Evolutionary conservation across 495 filamentous ascomycete species (phyloP), one percentile per base, ranked within the genome.

Genomic region (Aspergillus incahuasiensis): DNA sequence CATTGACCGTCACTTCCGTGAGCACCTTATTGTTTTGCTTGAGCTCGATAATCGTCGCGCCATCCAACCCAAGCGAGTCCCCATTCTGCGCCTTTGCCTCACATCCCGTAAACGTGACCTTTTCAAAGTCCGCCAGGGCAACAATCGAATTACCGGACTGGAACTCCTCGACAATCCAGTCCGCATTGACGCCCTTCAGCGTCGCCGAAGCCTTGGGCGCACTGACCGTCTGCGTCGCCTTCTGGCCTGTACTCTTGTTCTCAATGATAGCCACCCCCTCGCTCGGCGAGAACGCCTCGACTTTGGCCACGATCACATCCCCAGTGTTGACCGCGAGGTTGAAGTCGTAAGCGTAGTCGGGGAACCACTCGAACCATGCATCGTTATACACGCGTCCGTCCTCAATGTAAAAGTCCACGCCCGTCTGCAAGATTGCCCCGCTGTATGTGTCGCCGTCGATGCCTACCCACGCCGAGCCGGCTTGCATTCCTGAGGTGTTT

Each of bases 101-200:
- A 50, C 48, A 50, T 18, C 74, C 73, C 9, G 68, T 76, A 55
- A 85, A 85, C 19, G 58, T 65, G 6, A 85, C 71, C 3, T 63
- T 67, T 38, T 74, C 74, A 60, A 84, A 85, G 62, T 84, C 68
- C 15, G 74, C 80, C 58, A 86, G 69, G 5, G 74, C 69, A 0
- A 86, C 82, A 54, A 78, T 68, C 8, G 51, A 15, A 46, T 63
- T 64, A 20, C 77, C 76, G 2, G 69, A 62, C 52, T 79, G 71
- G 58, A 81, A 86, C 52, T 86, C 83, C 71, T 86, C 83, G 24
- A 86, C 79, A 52, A 86, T 85, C 83, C 82, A 86, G 54, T 86
- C 83, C 13, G 79, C 83, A 58, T 86, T 85, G 48, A 70, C 60
- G 30, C 70, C 68, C 48, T 64, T 69, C 34, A 78, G 63, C 5